phyloP scores from a whole-genome alignment of 2,329 filamentous ascomycete genomes.

The Pseudogymnoascus sp. region DNA sequence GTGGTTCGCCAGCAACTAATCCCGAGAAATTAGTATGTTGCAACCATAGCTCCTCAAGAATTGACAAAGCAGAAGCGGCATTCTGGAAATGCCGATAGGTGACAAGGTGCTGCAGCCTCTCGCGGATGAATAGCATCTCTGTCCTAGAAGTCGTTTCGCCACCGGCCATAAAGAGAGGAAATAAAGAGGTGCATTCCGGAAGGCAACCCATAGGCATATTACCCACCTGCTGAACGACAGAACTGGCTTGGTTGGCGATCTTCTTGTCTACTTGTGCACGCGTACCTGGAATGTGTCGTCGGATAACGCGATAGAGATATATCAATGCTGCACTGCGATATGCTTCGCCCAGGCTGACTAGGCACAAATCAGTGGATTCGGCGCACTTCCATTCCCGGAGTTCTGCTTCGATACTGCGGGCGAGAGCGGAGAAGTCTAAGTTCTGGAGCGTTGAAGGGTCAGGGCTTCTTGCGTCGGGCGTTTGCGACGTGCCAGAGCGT shows the following conservation, averaged over 20 bases:
- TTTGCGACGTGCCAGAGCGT: background rate
- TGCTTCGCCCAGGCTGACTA: constrained; percentile 10
- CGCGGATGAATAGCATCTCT: constrained; percentile 9
- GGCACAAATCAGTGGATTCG: background rate
- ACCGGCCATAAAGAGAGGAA: constrained; percentile 14
- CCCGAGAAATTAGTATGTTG: background rate
- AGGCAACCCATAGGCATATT: constrained; percentile 2
- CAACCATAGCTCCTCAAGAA: constrained; percentile 13
- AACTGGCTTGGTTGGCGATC: background rate
- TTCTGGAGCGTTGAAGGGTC: background rate
- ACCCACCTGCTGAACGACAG: background rate
- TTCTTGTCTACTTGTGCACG: background rate
- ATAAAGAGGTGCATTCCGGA: constrained; percentile 9
- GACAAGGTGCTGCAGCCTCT: background rate
- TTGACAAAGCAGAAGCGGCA: background rate
- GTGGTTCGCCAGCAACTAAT: background rate
- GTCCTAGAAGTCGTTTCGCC: constrained; percentile 9
- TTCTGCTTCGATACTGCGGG: background rate
- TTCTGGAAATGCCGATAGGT: constrained; percentile 10
- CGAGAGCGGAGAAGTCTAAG: background rate
- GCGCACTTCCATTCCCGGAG: constrained; percentile 11
- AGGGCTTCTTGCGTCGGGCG: background rate
- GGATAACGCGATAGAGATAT: constrained; percentile 10
- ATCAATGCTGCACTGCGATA: constrained; percentile 12
- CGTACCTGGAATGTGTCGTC: background rate